Conservation (phyloP, 495 filamentous ascomycete genomes). For the Talaromyces proteolyticus region DNA sequence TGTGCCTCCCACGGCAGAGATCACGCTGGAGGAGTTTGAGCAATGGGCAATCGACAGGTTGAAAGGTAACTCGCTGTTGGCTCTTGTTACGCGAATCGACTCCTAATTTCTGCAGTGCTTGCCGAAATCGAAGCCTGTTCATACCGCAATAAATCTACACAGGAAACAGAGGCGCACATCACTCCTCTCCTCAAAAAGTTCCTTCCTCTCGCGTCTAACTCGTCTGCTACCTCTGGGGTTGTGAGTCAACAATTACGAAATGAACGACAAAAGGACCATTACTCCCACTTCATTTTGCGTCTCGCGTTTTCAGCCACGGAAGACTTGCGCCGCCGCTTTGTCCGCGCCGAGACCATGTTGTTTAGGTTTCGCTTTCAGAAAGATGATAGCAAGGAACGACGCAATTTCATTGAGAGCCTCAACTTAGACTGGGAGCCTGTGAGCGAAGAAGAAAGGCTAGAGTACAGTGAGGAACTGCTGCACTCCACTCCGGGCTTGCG, state of each 20-base stretch:
- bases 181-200: constrained; percentile 76
- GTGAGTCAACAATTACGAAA: constrained; percentile 46
- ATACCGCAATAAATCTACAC: constrained; percentile 78
- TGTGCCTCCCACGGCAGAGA: constrained; percentile 82
- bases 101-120: constrained; percentile 79
- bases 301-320: constrained; percentile 89
- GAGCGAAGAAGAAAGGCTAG: constrained; percentile 64
- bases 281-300: constrained; percentile 94
- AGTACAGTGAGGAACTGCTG: constrained; percentile 44
- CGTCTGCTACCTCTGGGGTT: constrained; percentile 47
- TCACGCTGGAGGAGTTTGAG: constrained; percentile 96
- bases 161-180: constrained; percentile 76
- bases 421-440: constrained; percentile 80
- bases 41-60: constrained; percentile 98
- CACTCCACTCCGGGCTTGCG: constrained; percentile 47
- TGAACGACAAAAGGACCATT: constrained; percentile 94
- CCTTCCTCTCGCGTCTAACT: constrained; percentile 75
- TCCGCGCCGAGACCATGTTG: constrained; percentile 78
- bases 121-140: constrained; percentile 93
- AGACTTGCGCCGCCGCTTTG: constrained; percentile 85
- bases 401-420: constrained; percentile 70
- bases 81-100: no score
- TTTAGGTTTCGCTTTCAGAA: constrained; percentile 73
- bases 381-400: constrained; percentile 64
- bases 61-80: constrained; percentile 46